Evolutionary conservation across 345 rosid species (phyloP).

Genomic region (Melaleuca alternifolia): DNA sequence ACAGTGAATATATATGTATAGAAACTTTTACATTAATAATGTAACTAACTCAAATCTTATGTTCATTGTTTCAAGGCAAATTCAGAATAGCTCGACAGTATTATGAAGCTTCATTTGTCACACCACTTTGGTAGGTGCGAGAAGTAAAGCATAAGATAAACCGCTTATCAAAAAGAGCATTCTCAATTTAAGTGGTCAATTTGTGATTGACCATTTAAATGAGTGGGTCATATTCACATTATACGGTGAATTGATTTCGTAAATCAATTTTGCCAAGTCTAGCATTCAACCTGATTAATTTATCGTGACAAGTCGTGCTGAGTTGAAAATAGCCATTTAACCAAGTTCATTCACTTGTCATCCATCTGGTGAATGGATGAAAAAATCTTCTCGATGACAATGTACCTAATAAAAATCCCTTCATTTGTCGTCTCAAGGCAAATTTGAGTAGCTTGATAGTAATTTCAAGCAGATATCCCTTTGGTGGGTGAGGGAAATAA

Average conservation of each 20-base stretch:
- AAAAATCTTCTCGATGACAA: neutral
- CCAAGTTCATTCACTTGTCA: neutral
- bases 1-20: neutral
- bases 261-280: neutral
- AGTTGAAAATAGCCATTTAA: neutral
- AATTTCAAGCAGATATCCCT: neutral
- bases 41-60: neutral
- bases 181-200: neutral
- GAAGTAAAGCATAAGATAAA: neutral
- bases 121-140: neutral
- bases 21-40: neutral
- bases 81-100: neutral
- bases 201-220: neutral
- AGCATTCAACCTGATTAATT: neutral
- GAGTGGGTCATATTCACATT: neutral
- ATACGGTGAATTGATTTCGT: neutral
- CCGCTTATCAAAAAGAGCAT: neutral
- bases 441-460: neutral
- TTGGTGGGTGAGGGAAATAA: neutral
- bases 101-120: neutral
- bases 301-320: neutral
- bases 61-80: neutral
- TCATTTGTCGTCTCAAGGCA: neutral
- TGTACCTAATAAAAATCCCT: neutral
- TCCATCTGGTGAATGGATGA: neutral